Conservation (phyloP, 108 stramenopile genomes). For the Phaeodactylum tricornutum region DNA sequence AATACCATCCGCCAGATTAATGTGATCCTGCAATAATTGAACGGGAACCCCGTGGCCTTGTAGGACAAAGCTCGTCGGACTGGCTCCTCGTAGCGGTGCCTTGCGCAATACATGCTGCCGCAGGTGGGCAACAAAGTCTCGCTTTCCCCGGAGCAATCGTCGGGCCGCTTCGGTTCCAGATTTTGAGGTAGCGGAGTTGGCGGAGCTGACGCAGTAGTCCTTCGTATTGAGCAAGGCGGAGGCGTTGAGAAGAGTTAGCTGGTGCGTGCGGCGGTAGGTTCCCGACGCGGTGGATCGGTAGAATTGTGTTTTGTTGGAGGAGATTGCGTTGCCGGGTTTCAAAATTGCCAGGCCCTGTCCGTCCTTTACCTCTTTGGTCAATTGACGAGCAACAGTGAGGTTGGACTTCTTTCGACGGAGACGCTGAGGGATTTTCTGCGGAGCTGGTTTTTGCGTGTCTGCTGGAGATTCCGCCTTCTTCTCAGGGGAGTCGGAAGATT, state of each 20-base stretch:
- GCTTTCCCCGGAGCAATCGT: slow-evolving; percentile 28
- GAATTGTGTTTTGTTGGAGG: background rate
- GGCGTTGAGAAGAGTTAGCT: slow-evolving; percentile 18
- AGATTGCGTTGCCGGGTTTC: too few relatives aligned
- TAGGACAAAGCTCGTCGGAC: slow-evolving; percentile 13
- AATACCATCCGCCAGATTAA: slow-evolving; percentile 25
- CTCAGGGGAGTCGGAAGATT: too few relatives aligned
- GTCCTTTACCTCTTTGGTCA: too few relatives aligned
- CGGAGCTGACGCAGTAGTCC: slow-evolving; percentile 16
- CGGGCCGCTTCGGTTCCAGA: slow-evolving; percentile 35
- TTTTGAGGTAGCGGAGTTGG: slow-evolving; percentile 2
- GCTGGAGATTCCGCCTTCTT: too few relatives aligned
- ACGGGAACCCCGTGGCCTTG: slow-evolving; percentile 38
- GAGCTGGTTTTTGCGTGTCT: too few relatives aligned
- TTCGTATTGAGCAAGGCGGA: slow-evolving; percentile 20
- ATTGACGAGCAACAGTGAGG: too few relatives aligned
- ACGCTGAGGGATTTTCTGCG: too few relatives aligned
- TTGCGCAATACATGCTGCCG: slow-evolving; percentile 2
- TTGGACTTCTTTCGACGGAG: too few relatives aligned
- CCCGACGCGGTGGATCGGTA: too few relatives aligned
- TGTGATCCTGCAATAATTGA: slow-evolving; percentile 29
- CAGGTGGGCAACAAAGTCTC: slow-evolving; percentile 10
- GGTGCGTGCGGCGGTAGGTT: too few relatives aligned
- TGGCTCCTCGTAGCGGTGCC: slow-evolving; percentile 1
- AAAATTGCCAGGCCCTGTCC: too few relatives aligned